Conservation (phyloP, 306 rosid species). For the Lagenaria siceraria region DNA sequence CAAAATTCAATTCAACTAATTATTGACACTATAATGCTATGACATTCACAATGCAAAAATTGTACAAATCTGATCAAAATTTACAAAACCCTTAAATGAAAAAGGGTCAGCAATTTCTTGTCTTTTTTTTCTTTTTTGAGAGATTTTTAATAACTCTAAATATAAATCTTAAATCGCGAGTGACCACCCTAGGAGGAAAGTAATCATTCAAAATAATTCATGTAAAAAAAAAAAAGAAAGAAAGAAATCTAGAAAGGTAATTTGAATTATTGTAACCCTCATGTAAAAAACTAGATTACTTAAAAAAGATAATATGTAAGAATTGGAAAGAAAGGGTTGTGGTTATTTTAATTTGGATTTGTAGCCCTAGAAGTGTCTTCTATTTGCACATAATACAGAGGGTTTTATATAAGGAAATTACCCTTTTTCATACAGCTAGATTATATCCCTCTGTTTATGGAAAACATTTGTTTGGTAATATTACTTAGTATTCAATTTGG, state of each 20-base stretch:
- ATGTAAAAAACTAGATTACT: background rate
- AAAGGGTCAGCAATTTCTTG: background rate
- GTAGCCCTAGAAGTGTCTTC: background rate
- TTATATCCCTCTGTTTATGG: background rate
- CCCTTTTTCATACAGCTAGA: background rate
- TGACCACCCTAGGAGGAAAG: background rate
- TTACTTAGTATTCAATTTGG: constrained; percentile 19
- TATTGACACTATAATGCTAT: background rate
- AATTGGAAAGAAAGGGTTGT: background rate
- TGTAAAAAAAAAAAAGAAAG: no score
- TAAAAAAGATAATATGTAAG: background rate
- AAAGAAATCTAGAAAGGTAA: no score
- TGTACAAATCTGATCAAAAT: background rate
- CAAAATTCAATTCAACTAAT: background rate
- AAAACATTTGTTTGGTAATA: constrained; percentile 8
- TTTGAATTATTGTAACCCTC: background rate
- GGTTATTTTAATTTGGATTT: background rate
- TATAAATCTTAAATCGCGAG: background rate
- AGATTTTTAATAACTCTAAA: background rate
- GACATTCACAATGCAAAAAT: background rate
- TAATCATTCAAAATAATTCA: no score
- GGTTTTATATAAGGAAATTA: background rate
- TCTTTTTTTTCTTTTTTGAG: background rate
- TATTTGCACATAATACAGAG: background rate
- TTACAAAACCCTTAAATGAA: background rate